These are phyloP conservation scores for Endocarpon pusillum DNA, from an alignment of 495 filamentous ascomycete species.

Conservation along the genomic window DNA sequence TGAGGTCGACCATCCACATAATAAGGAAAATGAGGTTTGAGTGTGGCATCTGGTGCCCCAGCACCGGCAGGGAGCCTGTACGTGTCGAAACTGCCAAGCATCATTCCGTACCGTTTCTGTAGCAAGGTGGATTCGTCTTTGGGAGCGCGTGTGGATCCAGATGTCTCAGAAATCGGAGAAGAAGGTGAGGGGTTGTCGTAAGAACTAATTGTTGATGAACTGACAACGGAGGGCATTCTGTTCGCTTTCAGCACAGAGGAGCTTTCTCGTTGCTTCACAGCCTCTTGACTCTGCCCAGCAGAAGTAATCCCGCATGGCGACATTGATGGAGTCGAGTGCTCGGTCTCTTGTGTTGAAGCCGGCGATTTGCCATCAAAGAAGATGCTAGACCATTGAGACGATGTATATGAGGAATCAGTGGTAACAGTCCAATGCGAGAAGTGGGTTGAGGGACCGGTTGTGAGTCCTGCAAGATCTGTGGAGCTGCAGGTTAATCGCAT, in stretches of 20 bases:
- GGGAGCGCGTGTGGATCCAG: not conserved
- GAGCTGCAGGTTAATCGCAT: conserved; percentile 17
- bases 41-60: conserved; percentile 8
- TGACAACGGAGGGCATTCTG: conserved; percentile 1
- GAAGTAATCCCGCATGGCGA: too few relatives aligned
- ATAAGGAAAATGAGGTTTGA: conserved; percentile 5
- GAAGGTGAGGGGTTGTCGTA: conserved; percentile 1
- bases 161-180: not conserved
- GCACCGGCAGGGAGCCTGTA: conserved; percentile 10
- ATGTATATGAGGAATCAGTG: too few relatives aligned
- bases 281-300: too few relatives aligned
- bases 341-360: too few relatives aligned
- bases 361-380: too few relatives aligned
- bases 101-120: conserved; percentile 1
- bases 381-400: too few relatives aligned
- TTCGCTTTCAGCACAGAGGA: not conserved
- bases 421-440: conserved; percentile 35
- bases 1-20: conserved; percentile 9
- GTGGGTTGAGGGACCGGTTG: conserved; percentile 21
- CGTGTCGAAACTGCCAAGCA: conserved; percentile 6
- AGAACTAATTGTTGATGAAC: conserved; percentile 1
- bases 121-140: not conserved
- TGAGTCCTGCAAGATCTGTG: conserved; percentile 9
- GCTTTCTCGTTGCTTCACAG: too few relatives aligned
- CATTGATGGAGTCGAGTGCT: too few relatives aligned